These are phyloP conservation scores for Curvularia eragrostidis DNA, from an alignment of 2,329 filamentous ascomycete genomes.

Conservation along the genomic window DNA sequence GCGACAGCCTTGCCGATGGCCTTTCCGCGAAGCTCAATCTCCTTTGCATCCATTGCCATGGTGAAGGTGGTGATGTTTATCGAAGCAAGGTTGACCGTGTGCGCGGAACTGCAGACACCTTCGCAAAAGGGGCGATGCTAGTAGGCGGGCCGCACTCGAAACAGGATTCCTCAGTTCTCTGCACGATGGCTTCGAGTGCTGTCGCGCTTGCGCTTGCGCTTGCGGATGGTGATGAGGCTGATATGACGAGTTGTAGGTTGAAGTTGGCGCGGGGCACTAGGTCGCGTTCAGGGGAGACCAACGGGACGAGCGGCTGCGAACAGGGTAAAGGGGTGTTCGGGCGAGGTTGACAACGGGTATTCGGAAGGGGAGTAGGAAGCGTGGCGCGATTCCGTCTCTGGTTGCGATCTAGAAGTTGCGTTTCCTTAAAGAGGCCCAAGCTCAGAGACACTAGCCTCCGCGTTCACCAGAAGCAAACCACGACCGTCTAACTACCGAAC, in stretches of 20 bases:
- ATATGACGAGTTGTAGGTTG: constrained; percentile 6
- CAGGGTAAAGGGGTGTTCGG: neutral
- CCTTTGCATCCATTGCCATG: constrained; percentile 75
- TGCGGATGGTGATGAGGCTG: constrained; percentile 8
- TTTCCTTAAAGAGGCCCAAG: constrained; percentile 27
- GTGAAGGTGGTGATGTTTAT: constrained; percentile 9
- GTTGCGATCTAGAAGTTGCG: constrained; percentile 20
- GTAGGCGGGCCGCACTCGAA: neutral
- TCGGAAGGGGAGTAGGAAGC: constrained; percentile 4
- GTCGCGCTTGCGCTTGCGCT: constrained; percentile 7
- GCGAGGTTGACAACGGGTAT: neutral
- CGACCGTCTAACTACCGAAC: constrained; percentile 14
- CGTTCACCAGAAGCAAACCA: constrained; percentile 22
- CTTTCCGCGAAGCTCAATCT: constrained; percentile 78
- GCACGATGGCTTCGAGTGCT: neutral
- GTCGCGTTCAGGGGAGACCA: constrained; percentile 14
- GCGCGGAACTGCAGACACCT: constrained; percentile 2
- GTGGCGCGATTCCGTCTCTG: constrained; percentile 9
- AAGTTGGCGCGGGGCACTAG: constrained; percentile 14
- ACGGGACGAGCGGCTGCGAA: constrained; percentile 2
- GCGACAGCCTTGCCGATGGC: constrained; percentile 79
- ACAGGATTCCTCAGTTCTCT: neutral
- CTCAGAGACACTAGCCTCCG: constrained; percentile 25
- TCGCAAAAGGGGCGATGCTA: neutral
- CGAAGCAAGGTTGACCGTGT: neutral